Evolutionary conservation across 306 rosid species (phyloP), one percentile per base, ranked within the genome.

Genomic region (Prosopis cineraria): DNA sequence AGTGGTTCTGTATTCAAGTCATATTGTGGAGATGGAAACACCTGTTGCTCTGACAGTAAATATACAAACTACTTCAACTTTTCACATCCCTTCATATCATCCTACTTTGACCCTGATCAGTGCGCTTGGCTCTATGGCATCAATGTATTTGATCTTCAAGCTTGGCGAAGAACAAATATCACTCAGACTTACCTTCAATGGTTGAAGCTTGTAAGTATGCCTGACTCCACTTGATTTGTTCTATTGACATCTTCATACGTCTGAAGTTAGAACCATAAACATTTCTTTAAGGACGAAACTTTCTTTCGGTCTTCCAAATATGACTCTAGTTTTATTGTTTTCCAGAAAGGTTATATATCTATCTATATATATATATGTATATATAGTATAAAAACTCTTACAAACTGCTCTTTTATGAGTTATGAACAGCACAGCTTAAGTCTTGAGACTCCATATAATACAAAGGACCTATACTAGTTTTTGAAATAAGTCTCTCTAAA

Each of bases 41-140:
- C 80, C 45, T 90, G 96, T 78, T 90, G 96, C 84, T 90, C 85
- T 4, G 92, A 90, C 78, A 87, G 84, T 44, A 87, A 86, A 85
- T 89, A 84, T 73, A 73, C 52, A 53, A 84, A 89, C 73, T 87
- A 83, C 84, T 85, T 90, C 43, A 93, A 93, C 67, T 93, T 93
- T 56, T 90, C 96, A 31, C 77, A 90, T 83, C 89, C 93, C 44
- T 27, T 77, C 66, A 84, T 90, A 72, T 93, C 96, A 53, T 89
- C 91, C 72, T 85, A 85, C 78, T 87, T 93, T 27, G 80, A 84
- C 31, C 77, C 29, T 31, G 80, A 85, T 50, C 87, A 68, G 22
- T 93, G 96, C 81, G 90, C 90, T 14, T 93, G 97, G 96, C 85
- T 85, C 73, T 83, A 86, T 69, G 97, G 97, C 58, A 36, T 93